Base-by-base conservation (phyloP, 2,329 filamentous ascomycete species). In the Fusarium cyanostomum region DNA sequence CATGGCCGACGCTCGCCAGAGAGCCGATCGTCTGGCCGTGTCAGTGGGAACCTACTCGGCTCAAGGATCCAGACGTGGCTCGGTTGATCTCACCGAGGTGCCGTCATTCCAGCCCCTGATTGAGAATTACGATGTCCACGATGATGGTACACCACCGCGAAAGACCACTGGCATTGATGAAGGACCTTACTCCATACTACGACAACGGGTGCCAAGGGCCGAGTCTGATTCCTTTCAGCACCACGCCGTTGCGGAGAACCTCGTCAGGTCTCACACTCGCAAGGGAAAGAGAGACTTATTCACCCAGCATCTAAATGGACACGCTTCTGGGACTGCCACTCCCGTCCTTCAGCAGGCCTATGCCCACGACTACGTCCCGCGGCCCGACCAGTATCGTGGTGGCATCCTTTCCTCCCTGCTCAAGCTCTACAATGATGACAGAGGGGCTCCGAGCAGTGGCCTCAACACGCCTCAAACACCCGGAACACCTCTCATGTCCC, bases 361-460 rank as follows among this genome's bases (percentile, higher is more conserved):
- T 53, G 71, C 70, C 12, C 74, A 78, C 41, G 78, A 80, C 52
- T 92, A 91, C 70, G 84, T 91, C 15, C 86, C 89, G 39, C 81
- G 82, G 37, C 91, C 91, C 5, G 77, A 81, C 18, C 84, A 89
- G 62, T 94, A 92, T 73, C 86, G 88, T 45, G 89, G 88, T 27
- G 91, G 92, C 27, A 86, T 94, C 42, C 79, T 96, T 1, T 88
- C 89, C 3, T 89, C 88, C 0, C 79, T 96, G 0, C 79, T 95
- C 45, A 91, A 89, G 73, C 81, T 93, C 9, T 89, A 92, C 70
- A 83, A 86, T 56, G 79, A 85, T 59, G 79, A 81, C 41, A 72
- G 68, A 66, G 67, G 69, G 56, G 67, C 66, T 57, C 76, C 71
- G 12, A 75, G 71, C 51, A 80, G 78, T 61, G 79, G 76, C 12